phyloP scores from a whole-genome alignment of 257 asterid genomes.

The Asclepias syriaca region DNA sequence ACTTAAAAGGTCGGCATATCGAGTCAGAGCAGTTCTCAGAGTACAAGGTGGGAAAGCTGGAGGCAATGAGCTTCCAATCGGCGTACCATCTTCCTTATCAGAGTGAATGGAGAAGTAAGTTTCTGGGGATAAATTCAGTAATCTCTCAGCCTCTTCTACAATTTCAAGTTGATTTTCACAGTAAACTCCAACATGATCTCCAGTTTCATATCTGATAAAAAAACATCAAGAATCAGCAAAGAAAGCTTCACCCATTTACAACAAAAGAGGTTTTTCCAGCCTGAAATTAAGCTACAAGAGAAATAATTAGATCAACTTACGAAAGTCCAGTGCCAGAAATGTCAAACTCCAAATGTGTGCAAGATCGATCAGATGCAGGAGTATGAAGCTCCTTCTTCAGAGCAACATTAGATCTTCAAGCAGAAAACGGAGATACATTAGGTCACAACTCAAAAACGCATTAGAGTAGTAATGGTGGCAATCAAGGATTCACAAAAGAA shows the following conservation, averaged over 20 bases:
- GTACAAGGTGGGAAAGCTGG: slow-evolving; percentile 95
- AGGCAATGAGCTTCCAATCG: slow-evolving; percentile 55
- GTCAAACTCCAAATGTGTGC: slow-evolving; percentile 96
- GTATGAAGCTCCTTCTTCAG: slow-evolving; percentile 89
- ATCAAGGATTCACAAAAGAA: not conserved
- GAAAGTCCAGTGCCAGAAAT: slow-evolving; percentile 80
- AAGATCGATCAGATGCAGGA: slow-evolving; percentile 90
- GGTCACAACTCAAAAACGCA: slow-evolving; percentile 8
- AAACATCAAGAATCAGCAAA: not conserved
- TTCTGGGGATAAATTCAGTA: slow-evolving; percentile 65
- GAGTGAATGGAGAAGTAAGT: slow-evolving; percentile 79
- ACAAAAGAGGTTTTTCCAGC: not conserved
- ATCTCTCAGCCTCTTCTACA: slow-evolving; percentile 86
- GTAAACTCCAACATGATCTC: slow-evolving; percentile 97
- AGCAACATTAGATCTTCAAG: slow-evolving; percentile 70
- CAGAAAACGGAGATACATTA: slow-evolving; percentile 11
- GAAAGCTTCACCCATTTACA: not conserved
- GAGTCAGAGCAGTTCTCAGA: slow-evolving; percentile 75
- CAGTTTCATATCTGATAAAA: slow-evolving; percentile 78
- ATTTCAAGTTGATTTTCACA: slow-evolving; percentile 78
- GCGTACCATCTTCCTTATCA: slow-evolving; percentile 80
- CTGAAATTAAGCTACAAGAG: not conserved
- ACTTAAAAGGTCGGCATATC: slow-evolving; percentile 80
- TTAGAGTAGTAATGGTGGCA: not conserved
- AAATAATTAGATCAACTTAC: slow-evolving; percentile 34